Percentiles rank a stretch among this genome's conserved stretches.
phyloP scores from a whole-genome alignment of 2,329 filamentous ascomycete genomes.

The Nemania bipapillata region DNA sequence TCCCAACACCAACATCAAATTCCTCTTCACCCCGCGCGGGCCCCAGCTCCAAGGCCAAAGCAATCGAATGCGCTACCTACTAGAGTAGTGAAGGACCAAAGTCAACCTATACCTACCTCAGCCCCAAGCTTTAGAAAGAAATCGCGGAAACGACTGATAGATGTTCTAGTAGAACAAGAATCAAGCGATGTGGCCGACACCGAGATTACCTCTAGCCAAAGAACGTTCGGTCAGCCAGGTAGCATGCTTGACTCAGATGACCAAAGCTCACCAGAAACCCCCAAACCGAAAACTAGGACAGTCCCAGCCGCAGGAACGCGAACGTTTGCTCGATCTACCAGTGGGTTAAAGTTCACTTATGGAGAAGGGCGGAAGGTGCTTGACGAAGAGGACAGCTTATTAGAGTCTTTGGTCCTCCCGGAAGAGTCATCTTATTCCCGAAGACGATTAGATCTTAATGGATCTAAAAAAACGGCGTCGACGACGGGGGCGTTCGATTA shows the following conservation, averaged over 20 bases:
- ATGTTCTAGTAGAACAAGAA: slow-evolving; percentile 48
- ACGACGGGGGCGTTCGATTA: slow-evolving; percentile 49
- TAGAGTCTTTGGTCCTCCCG: slow-evolving; percentile 47
- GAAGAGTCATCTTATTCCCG: slow-evolving; percentile 42
- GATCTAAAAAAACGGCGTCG: slow-evolving; percentile 43
- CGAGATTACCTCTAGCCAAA: slow-evolving; percentile 39
- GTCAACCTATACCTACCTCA: slow-evolving; percentile 19
- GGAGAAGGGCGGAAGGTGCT: slow-evolving; percentile 49
- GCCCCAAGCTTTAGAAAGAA: slow-evolving; percentile 38
- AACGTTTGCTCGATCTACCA: slow-evolving; percentile 49
- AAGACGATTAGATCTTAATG: slow-evolving; percentile 49
- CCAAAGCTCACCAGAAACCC: slow-evolving; percentile 43
- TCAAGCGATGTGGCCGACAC: slow-evolving; percentile 38
- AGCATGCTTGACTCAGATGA: slow-evolving; percentile 42
- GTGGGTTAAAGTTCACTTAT: slow-evolving; percentile 51
- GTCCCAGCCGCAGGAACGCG: slow-evolving; percentile 40
- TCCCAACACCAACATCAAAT: slow-evolving; percentile 43
- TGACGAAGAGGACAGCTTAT: slow-evolving; percentile 50
- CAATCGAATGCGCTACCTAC: slow-evolving; percentile 22
- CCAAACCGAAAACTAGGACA: slow-evolving; percentile 39
- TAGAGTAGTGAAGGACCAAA: slow-evolving; percentile 28
- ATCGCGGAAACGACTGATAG: slow-evolving; percentile 49
- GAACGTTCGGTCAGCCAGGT: slow-evolving; percentile 39
- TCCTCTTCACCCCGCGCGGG: slow-evolving; percentile 47
- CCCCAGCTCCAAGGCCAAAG: slow-evolving; percentile 32